These are phyloP conservation scores for Pythium dissimile DNA, from an alignment of 352 stramenopile species.

Conservation along the genomic window DNA sequence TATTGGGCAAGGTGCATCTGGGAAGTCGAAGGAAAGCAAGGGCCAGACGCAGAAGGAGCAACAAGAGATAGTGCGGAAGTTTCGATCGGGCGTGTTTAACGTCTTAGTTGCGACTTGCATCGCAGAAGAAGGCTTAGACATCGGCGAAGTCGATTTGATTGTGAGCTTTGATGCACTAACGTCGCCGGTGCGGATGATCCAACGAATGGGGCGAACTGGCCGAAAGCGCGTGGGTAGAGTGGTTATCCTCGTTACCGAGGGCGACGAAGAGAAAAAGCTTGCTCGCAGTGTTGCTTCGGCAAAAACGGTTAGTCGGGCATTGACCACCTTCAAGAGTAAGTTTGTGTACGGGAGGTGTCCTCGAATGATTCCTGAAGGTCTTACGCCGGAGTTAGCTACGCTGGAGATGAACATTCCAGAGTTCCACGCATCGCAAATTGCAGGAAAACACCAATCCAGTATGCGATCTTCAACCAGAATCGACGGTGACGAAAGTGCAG, in stretches of 20 bases:
- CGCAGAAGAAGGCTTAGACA: conserved; percentile 95
- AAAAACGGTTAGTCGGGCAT: conserved; percentile 73
- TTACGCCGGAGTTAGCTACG: conserved; percentile 43
- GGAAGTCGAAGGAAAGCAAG: conserved; percentile 79
- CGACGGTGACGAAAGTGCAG: neutral
- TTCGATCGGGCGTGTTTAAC: conserved; percentile 87
- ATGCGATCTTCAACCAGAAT: neutral
- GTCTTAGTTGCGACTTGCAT: conserved; percentile 95
- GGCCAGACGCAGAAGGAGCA: conserved; percentile 95
- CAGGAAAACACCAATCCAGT: conserved; percentile 37
- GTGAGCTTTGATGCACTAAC: conserved; percentile 93
- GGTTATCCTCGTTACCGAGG: conserved; percentile 87
- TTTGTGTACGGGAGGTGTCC: conserved; percentile 82
- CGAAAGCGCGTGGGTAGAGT: conserved; percentile 92
- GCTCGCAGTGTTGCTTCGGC: conserved; percentile 68
- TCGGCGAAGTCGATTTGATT: conserved; percentile 94
- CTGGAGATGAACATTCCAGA: conserved; percentile 75
- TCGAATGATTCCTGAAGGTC: conserved; percentile 64
- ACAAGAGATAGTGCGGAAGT: conserved; percentile 92
- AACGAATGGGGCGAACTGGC: conserved; percentile 96
- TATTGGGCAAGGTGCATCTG: conserved; percentile 90
- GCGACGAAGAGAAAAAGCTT: conserved; percentile 88
- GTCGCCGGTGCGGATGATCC: conserved; percentile 93
- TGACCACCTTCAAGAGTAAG: conserved; percentile 89
- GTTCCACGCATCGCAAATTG: conserved; percentile 74